phyloP scores from a whole-genome alignment of 2,329 filamentous ascomycete genomes.

The Colletotrichum musae region DNA sequence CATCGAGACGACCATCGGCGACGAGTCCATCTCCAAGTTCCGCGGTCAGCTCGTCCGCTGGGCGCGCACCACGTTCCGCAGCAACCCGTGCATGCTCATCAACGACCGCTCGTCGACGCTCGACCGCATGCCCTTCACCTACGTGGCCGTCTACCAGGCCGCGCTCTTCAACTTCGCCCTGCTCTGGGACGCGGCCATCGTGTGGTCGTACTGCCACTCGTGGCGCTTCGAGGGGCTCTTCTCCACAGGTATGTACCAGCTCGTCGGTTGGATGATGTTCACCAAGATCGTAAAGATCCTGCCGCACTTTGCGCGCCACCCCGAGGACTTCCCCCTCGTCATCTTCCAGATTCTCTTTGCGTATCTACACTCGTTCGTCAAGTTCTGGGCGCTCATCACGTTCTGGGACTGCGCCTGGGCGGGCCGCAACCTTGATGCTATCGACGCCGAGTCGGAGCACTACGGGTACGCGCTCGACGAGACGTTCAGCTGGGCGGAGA shows the following conservation, averaged over 20 bases:
- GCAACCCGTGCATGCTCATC: conserved; percentile 64
- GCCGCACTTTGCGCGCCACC: conserved; percentile 66
- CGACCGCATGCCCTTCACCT: conserved; percentile 62
- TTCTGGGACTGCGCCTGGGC: conserved; percentile 62
- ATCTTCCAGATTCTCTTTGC: conserved; percentile 67
- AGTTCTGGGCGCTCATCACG: conserved; percentile 69
- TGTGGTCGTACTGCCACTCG: conserved; percentile 46
- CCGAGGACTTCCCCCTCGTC: conserved; percentile 65
- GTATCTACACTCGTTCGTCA: conserved; percentile 71
- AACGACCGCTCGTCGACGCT: not conserved
- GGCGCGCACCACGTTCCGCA: conserved; percentile 71
- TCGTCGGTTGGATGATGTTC: conserved; percentile 63
- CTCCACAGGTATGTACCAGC: not conserved
- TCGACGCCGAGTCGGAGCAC: conserved; percentile 38
- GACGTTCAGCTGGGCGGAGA: not conserved
- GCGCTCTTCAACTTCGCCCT: conserved; percentile 70
- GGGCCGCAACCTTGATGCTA: conserved; percentile 52
- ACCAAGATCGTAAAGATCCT: conserved; percentile 71
- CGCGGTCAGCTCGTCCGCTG: conserved; percentile 68
- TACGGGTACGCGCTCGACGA: not conserved
- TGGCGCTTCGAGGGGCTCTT: not conserved
- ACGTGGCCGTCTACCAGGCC: conserved; percentile 70
- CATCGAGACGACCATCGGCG: conserved; percentile 68
- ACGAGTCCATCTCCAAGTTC: conserved; percentile 60
- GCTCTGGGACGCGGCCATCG: conserved; percentile 63